Evolutionary conservation across 371 early-diverging fungal genomes (phyloP).

Genomic region (Mucor mucedo): DNA sequence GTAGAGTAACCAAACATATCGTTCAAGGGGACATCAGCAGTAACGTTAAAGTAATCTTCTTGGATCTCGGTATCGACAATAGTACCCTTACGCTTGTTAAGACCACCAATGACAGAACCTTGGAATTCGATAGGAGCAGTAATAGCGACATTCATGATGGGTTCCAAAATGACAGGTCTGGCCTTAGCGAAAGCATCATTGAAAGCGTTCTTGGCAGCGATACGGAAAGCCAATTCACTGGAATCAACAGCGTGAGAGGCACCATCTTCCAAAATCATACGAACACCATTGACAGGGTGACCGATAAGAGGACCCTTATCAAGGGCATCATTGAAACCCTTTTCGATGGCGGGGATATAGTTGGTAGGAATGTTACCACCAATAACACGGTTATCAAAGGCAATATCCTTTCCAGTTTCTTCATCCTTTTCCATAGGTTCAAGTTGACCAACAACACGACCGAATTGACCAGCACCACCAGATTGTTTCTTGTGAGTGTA

Average conservation of each 20-base stretch:
- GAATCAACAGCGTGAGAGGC: constrained; percentile 95
- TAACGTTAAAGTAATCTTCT: constrained; percentile 89
- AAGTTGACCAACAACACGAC: constrained; percentile 88
- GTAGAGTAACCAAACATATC: constrained; percentile 98
- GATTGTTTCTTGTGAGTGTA: constrained; percentile 99
- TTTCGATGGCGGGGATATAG: constrained; percentile 96
- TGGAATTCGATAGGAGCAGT: constrained; percentile 95
- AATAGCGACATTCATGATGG: constrained; percentile 95
- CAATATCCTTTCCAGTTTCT: constrained; percentile 61
- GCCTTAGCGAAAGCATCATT: constrained; percentile 86
- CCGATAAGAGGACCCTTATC: constrained; percentile 94
- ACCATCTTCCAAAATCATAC: constrained; percentile 95
- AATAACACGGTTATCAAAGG: constrained; percentile 79
- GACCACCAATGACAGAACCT: constrained; percentile 87
- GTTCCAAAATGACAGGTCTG: constrained; percentile 89
- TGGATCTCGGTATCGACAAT: constrained; percentile 93
- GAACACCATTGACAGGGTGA: constrained; percentile 85
- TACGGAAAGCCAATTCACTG: constrained; percentile 95
- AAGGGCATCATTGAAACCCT: constrained; percentile 92
- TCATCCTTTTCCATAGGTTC: constrained; percentile 79
- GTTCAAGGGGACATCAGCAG: constrained; percentile 91
- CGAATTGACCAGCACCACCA: constrained; percentile 98
- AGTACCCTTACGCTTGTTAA: constrained; percentile 97
- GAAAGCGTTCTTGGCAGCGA: constrained; percentile 89
- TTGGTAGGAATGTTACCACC: constrained; percentile 95